A percentile compares a stretch with the other conserved stretches of the same genome.
Evolutionary conservation across 768 basidiomycete genomes (phyloP).

Genomic region (Omphalotus guepiniiformis): DNA sequence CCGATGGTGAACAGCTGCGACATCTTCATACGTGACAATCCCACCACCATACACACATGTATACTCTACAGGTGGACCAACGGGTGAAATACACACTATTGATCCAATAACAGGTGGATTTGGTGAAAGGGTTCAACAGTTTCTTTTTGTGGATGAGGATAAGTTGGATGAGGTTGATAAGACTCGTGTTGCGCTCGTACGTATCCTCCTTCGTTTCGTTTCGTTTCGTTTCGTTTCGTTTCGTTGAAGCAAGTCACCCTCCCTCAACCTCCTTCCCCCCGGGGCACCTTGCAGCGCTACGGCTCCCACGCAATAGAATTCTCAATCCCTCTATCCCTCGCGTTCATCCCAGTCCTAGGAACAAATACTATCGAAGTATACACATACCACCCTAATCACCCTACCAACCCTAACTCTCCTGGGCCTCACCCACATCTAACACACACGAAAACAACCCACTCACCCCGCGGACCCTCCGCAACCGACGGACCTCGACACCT

Average conservation of each 20-base stretch:
- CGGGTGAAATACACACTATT: conserved; percentile 43
- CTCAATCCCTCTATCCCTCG: conserved; percentile 28
- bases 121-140: conserved; percentile 38
- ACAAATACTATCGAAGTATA: conserved; percentile 47
- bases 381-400: conserved; percentile 25
- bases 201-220: conserved; percentile 9
- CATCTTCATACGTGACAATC: conserved; percentile 47
- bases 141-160: conserved; percentile 41
- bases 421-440: no score
- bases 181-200: conserved; percentile 43
- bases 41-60: conserved; percentile 44
- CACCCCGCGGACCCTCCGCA: conserved; percentile 31
- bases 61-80: conserved; percentile 50
- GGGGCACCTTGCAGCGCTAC: conserved; percentile 31
- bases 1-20: conserved; percentile 33
- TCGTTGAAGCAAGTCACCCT: no score
- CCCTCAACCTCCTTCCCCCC: not conserved
- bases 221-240: no score
- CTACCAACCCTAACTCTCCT: no score
- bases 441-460: conserved; percentile 33
- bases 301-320: conserved; percentile 52
- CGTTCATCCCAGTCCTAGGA: conserved; percentile 48
- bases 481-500: conserved; percentile 51
- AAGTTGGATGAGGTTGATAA: conserved; percentile 45
- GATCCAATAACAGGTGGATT: conserved; percentile 34